Evolutionary conservation across 2,329 filamentous ascomycete species (phyloP).

Genomic region (Beauveria sp.): DNA sequence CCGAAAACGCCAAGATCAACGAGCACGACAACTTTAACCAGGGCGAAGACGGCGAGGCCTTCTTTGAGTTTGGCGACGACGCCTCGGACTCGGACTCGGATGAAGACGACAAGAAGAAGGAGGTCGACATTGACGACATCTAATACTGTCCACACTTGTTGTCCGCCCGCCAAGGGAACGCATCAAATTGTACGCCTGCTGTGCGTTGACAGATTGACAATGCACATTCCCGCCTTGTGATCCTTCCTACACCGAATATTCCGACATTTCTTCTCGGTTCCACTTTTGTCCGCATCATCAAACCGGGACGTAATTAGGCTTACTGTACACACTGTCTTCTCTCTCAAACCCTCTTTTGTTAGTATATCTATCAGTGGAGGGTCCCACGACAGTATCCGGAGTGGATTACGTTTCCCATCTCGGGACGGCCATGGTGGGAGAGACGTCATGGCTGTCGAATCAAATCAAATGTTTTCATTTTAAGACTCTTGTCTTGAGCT

Average conservation of each 20-base stretch:
- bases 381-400: conserved; percentile 42
- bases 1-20: conserved; percentile 99
- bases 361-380: neutral
- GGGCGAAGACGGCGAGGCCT: conserved; percentile 88
- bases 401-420: conserved; percentile 22
- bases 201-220: neutral
- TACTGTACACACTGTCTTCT: conserved; percentile 49
- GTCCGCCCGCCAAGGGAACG: neutral
- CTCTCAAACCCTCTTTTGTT: conserved; percentile 39
- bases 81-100: conserved; percentile 51
- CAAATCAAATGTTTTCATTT: conserved; percentile 5
- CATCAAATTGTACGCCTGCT: neutral
- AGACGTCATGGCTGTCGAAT: conserved; percentile 46
- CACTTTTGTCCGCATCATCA: neutral
- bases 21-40: conserved; percentile 93
- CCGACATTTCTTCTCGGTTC: neutral
- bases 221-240: neutral
- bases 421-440: conserved; percentile 42
- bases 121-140: conserved; percentile 94
- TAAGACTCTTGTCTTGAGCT: neutral
- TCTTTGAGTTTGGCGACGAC: conserved; percentile 98
- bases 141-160: conserved; percentile 34
- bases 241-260: neutral
- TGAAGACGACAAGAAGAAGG: conserved; percentile 52
- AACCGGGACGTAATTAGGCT: neutral